Evolutionary conservation across 306 rosid species (phyloP).

Genomic region (Cucumis sativus): Cucumber_9930_V3 NC_026655.2:9274001-9274500

Average conservation of each 20-base stretch:
- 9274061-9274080: slow-evolving; percentile 13
- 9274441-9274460: slow-evolving; percentile 12
- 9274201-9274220: background rate
- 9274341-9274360: slow-evolving; percentile 15
- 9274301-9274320: slow-evolving; percentile 6
- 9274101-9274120: slow-evolving; percentile 11
- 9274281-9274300: background rate
- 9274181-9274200: slow-evolving; percentile 4
- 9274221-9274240: slow-evolving; percentile 16
- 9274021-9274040: slow-evolving; percentile 14
- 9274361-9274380: slow-evolving; percentile 13
- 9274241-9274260: slow-evolving; percentile 15
- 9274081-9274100: slow-evolving; percentile 9
- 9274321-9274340: slow-evolving; percentile 8
- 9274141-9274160: slow-evolving; percentile 13
- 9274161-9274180: slow-evolving; percentile 16
- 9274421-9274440: slow-evolving; percentile 6
- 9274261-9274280: slow-evolving; percentile 10
- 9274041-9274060: slow-evolving; percentile 16
- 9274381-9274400: slow-evolving; percentile 15
- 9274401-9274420: slow-evolving; percentile 14
- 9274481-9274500: slow-evolving; percentile 41
- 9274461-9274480: slow-evolving; percentile 17
- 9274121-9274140: slow-evolving; percentile 5
- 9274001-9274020: slow-evolving; percentile 22